phyloP scores from a whole-genome alignment of 2,329 filamentous ascomycete species.

The Hirsutella rhossiliensis region DNA sequence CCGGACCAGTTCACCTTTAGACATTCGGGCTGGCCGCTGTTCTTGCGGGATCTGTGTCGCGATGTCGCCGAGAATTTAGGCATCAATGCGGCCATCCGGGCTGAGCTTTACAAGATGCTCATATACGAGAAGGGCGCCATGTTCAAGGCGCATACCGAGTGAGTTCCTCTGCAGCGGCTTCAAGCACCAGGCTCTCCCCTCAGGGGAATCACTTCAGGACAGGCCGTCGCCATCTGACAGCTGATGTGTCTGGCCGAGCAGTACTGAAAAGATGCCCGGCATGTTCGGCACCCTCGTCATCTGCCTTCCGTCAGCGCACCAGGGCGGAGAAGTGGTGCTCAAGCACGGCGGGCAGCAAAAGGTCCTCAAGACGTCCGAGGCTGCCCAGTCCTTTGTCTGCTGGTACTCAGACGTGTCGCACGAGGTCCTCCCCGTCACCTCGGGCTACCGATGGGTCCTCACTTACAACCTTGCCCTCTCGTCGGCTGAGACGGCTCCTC shows the following conservation, averaged over 20 bases:
- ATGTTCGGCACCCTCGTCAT: slow-evolving; percentile 40
- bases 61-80: slow-evolving; percentile 18
- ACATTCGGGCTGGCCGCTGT: slow-evolving; percentile 19
- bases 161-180: slow-evolving; percentile 4
- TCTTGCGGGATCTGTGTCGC: slow-evolving; percentile 11
- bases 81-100: slow-evolving; percentile 15
- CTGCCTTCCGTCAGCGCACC: slow-evolving; percentile 32
- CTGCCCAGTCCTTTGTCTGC: slow-evolving; percentile 10
- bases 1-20: slow-evolving; percentile 22
- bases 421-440: slow-evolving; percentile 32
- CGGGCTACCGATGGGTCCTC: slow-evolving; percentile 36
- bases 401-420: slow-evolving; percentile 42
- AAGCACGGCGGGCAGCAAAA: slow-evolving; percentile 22
- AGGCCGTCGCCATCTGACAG: too few relatives aligned
- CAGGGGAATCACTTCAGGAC: too few relatives aligned
- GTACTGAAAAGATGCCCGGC: slow-evolving; percentile 30
- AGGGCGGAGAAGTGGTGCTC: slow-evolving; percentile 32
- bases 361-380: slow-evolving; percentile 16
- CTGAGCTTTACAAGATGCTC: slow-evolving; percentile 33
- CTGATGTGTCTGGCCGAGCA: slow-evolving; percentile 7
- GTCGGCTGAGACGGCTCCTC: too few relatives aligned
- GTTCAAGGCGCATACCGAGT: slow-evolving; percentile 33
- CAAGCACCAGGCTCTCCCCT: too few relatives aligned
- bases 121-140: slow-evolving; percentile 37
- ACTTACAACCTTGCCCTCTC: slow-evolving; percentile 37